phyloP scores from a whole-genome alignment of 805 yeast species.

The Yarrowia divulgata region DNA sequence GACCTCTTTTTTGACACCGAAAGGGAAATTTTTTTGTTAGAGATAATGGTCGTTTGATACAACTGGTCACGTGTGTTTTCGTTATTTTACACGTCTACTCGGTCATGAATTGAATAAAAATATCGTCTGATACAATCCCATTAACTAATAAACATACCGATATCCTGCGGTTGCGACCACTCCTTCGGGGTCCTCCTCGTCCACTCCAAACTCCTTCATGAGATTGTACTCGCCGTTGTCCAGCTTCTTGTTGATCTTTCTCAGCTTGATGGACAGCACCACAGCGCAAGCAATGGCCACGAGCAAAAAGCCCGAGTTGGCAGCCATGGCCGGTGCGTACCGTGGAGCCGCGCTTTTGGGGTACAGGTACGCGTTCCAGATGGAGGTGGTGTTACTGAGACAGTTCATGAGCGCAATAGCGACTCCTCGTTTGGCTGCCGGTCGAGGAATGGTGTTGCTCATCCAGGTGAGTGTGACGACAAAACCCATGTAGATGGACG shows the following conservation, averaged over 20 bases:
- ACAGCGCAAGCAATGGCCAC: conserved; percentile 27
- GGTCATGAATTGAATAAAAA: no score
- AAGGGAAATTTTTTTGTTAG: not conserved
- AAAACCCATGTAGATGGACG: conserved; percentile 62
- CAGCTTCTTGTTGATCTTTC: conserved; percentile 40
- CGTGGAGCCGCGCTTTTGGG: conserved; percentile 41
- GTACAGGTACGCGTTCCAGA: conserved; percentile 43
- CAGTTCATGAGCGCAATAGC: conserved; percentile 61
- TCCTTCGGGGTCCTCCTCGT: conserved; percentile 26
- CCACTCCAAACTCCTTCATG: conserved; percentile 41
- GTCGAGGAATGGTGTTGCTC: conserved; percentile 63
- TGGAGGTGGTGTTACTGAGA: conserved; percentile 39
- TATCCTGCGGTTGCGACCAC: conserved; percentile 3
- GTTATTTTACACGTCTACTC: no score
- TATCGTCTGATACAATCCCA: no score
- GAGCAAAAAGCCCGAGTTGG: conserved; percentile 41
- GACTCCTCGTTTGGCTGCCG: conserved; percentile 65
- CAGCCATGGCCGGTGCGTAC: conserved; percentile 40
- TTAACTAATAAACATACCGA: conserved; percentile 6
- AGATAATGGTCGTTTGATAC: no score
- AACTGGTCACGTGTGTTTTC: not conserved
- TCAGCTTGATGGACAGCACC: conserved; percentile 33
- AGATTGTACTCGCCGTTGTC: conserved; percentile 41
- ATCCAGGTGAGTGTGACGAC: conserved; percentile 63
- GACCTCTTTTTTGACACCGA: not conserved